Conservation (phyloP, 2,329 filamentous ascomycete species). For the Ophiostoma quercus region DNA sequence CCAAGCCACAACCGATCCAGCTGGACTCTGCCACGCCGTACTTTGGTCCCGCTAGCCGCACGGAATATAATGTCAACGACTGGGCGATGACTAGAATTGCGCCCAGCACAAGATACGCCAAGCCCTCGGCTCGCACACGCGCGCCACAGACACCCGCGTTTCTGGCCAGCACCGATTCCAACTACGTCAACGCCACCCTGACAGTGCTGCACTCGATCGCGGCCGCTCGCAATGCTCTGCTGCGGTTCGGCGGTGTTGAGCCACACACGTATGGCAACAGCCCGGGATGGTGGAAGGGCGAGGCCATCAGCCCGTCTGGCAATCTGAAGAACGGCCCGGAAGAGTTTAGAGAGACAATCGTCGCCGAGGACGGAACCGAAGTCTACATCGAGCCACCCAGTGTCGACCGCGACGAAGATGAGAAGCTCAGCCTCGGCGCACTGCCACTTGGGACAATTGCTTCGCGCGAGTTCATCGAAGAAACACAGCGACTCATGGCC, state of each 20-base stretch:
- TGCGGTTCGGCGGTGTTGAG: conserved; percentile 39
- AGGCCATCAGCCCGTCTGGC: conserved; percentile 8
- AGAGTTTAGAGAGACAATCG: background rate
- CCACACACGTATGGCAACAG: conserved; percentile 50
- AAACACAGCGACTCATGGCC: conserved; percentile 58
- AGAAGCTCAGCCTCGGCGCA: background rate
- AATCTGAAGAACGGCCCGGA: background rate
- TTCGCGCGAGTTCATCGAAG: conserved; percentile 43
- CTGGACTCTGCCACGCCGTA: conserved; percentile 35
- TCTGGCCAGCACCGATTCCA: conserved; percentile 35
- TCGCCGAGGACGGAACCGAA: background rate
- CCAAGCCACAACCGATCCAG: background rate
- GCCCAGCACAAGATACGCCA: conserved; percentile 36
- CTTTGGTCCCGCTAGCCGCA: conserved; percentile 57
- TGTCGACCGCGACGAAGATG: conserved; percentile 6
- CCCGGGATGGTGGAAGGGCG: conserved; percentile 58
- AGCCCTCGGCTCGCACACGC: conserved; percentile 44
- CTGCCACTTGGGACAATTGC: background rate
- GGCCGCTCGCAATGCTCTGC: conserved; percentile 50
- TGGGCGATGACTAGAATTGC: conserved; percentile 55
- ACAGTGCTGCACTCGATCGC: conserved; percentile 59
- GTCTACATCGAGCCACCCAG: background rate
- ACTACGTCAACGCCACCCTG: conserved; percentile 40
- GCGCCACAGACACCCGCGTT: conserved; percentile 46
- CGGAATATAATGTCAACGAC: conserved; percentile 49